Base-by-base conservation (phyloP, 306 rosid species). In the Calophaca sinica region DNA sequence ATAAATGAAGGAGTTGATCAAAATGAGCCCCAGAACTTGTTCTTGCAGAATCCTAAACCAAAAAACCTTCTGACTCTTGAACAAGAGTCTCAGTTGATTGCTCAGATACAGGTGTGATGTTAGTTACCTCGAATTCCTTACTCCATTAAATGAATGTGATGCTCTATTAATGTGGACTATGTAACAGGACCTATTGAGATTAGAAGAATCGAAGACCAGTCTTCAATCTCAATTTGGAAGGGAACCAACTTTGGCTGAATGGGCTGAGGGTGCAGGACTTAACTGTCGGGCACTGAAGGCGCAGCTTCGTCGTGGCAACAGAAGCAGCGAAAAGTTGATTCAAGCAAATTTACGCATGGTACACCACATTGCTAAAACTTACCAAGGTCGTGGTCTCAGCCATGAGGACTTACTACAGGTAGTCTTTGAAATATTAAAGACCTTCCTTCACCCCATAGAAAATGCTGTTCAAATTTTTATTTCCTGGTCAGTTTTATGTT, bases 391-490 rank as follows among this genome's bases (percentile, higher is more conserved):
- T 36, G 98, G 98, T 66, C 90, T 94, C 69, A 85, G 89, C 72
- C 82, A 88, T 68, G 91, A 87, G 78, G 98, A 94, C 86, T 86
- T 94, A 74, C 70, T 94, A 77, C 98, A 94, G 98, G 98, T 94
- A 83, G 74, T 53, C 38, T 81, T 60, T 57, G 32, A 59, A 57
- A 50, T 62, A 76, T 15, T 72, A 3, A 51, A 78, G 58, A 29
- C 42, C 38, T 70, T 70, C 65, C 74, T 53, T 72, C 10, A 9
- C 10, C 28, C 61, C 60, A 11, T 13, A 28, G 68, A 39, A 61
- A 62, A 44, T 45, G 55, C 51, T 68, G 26, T 61, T 53, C 33
- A 11, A n/a, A 26, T 59, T 15, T 60, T 77, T 57, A 51, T 33
- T 55, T 58, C 32, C 36, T 58, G 62, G n/a, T 67, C 45, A n/a